phyloP scores from a whole-genome alignment of 2,329 filamentous ascomycete species.

The Phaeosphaeria sp. region DNA sequence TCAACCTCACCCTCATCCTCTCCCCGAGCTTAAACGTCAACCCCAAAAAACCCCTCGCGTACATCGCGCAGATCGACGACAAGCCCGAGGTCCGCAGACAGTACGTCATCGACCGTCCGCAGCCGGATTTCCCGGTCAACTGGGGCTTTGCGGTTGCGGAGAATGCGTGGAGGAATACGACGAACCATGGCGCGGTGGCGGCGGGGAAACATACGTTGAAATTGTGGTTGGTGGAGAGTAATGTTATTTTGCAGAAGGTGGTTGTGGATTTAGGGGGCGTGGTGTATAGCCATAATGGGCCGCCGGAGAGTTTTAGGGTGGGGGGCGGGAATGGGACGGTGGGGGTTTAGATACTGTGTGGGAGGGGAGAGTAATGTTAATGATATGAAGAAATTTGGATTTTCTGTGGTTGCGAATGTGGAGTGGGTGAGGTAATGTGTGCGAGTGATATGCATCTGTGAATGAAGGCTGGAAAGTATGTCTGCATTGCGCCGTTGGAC shows the following conservation, averaged over 20 bases:
- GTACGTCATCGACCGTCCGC: conserved; percentile 51
- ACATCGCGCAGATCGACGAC: conserved; percentile 58
- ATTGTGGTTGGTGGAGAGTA: conserved; percentile 56
- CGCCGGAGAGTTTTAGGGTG: conserved; percentile 48
- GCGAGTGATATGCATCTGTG: too few species aligned
- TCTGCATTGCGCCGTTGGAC: too few species aligned
- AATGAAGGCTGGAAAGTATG: too few species aligned
- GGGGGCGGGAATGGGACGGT: conserved; percentile 17
- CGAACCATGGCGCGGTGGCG: conserved; percentile 40
- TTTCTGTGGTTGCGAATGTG: too few species aligned
- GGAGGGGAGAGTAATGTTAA: not conserved
- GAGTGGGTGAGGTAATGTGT: too few species aligned
- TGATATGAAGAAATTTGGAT: too few species aligned
- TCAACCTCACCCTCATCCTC: conserved; percentile 52
- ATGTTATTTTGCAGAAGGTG: conserved; percentile 48
- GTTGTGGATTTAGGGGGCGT: conserved; percentile 47
- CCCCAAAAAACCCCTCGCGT: conserved; percentile 58
- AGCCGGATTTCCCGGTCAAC: conserved; percentile 54
- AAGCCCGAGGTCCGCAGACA: conserved; percentile 47
- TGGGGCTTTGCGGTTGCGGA: conserved; percentile 61
- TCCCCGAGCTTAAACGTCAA: conserved; percentile 59
- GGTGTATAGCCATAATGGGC: conserved; percentile 42
- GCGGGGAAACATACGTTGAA: conserved; percentile 53
- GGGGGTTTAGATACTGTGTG: not conserved
- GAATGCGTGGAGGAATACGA: conserved; percentile 58